Evolutionary conservation across 257 asterid species (phyloP).

Genomic region (Parsonsia alboflavescens): DNA sequence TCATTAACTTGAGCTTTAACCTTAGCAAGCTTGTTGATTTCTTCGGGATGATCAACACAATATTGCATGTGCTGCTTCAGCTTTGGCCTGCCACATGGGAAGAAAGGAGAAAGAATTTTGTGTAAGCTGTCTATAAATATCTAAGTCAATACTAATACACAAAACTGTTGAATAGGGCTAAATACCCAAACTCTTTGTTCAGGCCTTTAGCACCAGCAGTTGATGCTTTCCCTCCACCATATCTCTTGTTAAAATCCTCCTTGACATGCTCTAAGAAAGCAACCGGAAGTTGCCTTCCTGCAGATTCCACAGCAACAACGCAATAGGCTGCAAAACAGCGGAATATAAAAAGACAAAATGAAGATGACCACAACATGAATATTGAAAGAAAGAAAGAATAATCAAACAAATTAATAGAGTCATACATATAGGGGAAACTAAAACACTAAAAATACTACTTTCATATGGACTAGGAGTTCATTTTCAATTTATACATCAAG

Average conservation of each 20-base stretch:
- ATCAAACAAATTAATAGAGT: no score
- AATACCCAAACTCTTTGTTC: slow-evolving; percentile 46
- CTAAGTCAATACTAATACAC: no score
- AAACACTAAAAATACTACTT: no score
- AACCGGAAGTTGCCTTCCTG: slow-evolving; percentile 47
- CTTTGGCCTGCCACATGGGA: slow-evolving; percentile 30
- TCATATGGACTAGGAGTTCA: no score
- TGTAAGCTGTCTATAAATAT: background rate
- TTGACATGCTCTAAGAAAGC: slow-evolving; percentile 44
- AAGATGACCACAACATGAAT: no score
- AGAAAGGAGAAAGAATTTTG: background rate
- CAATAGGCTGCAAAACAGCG: slow-evolving; percentile 44
- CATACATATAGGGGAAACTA: no score
- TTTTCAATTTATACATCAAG: no score
- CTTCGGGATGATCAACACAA: slow-evolving; percentile 47
- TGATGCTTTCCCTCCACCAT: slow-evolving; percentile 42
- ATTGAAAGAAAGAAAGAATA: no score
- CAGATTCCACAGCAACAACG: slow-evolving; percentile 48
- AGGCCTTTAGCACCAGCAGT: slow-evolving; percentile 41
- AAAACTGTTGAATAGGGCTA: background rate
- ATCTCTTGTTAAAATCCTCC: slow-evolving; percentile 46
- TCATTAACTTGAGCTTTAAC: slow-evolving; percentile 52
- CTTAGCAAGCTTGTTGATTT: slow-evolving; percentile 43
- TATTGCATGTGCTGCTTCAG: slow-evolving; percentile 53
- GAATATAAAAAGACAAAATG: no score